Conservation (phyloP, 257 asterid species). For the Solanum chmielewskii region DNA sequence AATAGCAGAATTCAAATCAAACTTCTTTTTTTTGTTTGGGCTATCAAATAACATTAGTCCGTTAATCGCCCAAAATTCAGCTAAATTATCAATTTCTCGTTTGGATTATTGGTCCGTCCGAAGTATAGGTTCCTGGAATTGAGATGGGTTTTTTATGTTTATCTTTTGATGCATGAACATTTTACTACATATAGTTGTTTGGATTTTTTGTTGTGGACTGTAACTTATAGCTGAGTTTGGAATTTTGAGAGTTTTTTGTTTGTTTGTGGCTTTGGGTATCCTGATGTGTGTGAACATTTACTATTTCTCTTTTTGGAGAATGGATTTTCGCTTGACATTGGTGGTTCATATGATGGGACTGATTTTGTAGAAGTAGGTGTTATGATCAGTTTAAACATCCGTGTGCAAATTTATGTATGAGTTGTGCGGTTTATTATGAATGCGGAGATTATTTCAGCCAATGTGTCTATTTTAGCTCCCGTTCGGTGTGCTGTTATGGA, state of each 20-base stretch:
- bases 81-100: background rate
- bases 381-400: background rate
- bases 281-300: background rate
- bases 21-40: background rate
- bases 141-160: background rate
- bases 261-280: background rate
- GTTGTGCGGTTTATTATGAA: background rate
- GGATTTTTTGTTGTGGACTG: background rate
- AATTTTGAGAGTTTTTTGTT: background rate
- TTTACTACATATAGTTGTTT: background rate
- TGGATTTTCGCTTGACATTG: background rate
- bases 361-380: background rate
- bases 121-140: background rate
- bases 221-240: background rate
- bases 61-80: background rate
- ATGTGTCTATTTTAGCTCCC: background rate
- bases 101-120: background rate
- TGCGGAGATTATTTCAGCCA: background rate
- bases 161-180: background rate
- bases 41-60: background rate
- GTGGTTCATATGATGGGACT: background rate
- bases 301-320: background rate
- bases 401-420: background rate
- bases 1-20: no score
- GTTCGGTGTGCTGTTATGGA: background rate